Conservation (phyloP, 306 rosid genomes). For the Notholithocarpus densiflorus region DNA sequence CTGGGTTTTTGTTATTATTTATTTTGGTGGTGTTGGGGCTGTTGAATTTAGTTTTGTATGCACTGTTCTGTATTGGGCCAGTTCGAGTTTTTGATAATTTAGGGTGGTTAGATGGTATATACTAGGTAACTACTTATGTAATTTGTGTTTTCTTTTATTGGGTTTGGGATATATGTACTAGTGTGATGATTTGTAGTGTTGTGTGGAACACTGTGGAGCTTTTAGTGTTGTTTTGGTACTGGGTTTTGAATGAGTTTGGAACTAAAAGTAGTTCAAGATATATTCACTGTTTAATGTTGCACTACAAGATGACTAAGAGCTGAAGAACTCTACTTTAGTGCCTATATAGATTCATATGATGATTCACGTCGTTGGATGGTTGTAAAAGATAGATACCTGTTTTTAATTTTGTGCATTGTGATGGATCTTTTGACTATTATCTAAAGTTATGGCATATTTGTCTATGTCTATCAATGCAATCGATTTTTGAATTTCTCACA, state of each 20-base stretch:
- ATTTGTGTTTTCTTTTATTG: not conserved
- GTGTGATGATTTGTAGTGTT: not conserved
- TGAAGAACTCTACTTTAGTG: not conserved
- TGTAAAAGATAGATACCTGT: too few relatives aligned
- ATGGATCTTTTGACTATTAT: too few relatives aligned
- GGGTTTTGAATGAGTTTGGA: not conserved
- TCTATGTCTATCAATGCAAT: not conserved
- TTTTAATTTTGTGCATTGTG: too few relatives aligned
- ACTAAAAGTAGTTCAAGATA: not conserved
- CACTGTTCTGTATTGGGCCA: too few relatives aligned
- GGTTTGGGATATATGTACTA: not conserved
- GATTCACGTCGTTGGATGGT: too few relatives aligned
- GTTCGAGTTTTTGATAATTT: not conserved
- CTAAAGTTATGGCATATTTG: not conserved
- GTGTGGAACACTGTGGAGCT: not conserved
- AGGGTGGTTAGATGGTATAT: not conserved
- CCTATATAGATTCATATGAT: too few relatives aligned
- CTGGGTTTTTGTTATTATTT: not conserved
- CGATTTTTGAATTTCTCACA: not conserved
- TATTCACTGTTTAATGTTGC: not conserved
- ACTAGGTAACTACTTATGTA: not conserved
- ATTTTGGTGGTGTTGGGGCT: not conserved
- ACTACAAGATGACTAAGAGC: not conserved
- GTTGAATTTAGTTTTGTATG: not conserved
- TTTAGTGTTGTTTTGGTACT: not conserved